phyloP scores from a whole-genome alignment of 148 eudicot genomes.

The Talinum fruticosum region DNA sequence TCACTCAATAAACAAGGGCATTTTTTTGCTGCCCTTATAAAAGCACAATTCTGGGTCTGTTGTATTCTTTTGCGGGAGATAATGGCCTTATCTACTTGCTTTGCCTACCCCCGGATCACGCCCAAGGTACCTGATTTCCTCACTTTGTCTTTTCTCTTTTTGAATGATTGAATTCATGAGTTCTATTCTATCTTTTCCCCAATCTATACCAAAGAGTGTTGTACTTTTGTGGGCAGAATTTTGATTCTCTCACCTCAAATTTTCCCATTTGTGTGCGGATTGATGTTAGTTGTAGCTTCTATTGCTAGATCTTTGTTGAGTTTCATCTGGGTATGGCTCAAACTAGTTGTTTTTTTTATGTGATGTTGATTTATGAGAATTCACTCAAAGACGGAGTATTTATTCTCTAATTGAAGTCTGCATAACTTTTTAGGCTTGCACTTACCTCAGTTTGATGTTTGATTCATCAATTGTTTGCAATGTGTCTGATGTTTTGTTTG shows the following conservation, averaged over 20 bases:
- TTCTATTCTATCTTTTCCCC: neutral
- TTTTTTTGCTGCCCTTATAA: constrained; percentile 12
- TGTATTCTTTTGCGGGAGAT: constrained; percentile 15
- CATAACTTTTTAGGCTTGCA: neutral
- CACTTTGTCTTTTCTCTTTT: neutral
- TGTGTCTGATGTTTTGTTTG: neutral
- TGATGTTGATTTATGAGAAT: neutral
- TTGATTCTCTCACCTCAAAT: neutral
- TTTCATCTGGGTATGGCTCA: constrained; percentile 5
- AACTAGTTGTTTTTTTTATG: neutral
- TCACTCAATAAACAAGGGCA: neutral
- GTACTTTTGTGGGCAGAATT: neutral
- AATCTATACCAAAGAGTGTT: neutral
- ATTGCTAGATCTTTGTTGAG: neutral
- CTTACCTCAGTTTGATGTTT: neutral
- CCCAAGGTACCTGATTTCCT: constrained; percentile 39
- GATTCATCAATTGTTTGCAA: neutral
- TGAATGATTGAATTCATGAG: neutral
- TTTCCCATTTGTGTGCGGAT: neutral
- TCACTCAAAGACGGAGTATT: neutral
- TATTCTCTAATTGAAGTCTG: neutral
- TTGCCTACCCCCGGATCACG: constrained; percentile 32
- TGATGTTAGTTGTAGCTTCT: neutral
- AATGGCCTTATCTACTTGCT: constrained; percentile 60
- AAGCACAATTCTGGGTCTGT: constrained; percentile 14